Base-by-base conservation (phyloP, 176 grass and related monocot genomes). In the Paspalum vaginatum region DNA sequence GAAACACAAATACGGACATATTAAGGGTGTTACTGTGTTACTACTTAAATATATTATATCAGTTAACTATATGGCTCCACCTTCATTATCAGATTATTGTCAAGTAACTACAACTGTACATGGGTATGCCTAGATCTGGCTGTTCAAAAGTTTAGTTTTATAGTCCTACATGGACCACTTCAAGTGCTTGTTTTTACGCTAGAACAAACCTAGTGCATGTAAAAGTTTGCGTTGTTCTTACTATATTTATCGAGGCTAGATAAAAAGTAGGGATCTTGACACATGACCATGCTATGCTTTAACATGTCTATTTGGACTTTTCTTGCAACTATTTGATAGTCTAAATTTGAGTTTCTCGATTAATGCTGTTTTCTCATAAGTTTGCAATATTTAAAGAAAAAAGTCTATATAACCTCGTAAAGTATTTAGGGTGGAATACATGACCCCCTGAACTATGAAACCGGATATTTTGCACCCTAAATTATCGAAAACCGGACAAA, bases 51-150 rank as follows among this genome's bases (percentile, higher is more conserved):
- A n/a, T n/a, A n/a, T 10, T 55, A 11, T 79, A 68, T 24, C 25
- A 54, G 32, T 55, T 11, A 41, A 68, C 12, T 11, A 68, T 20
- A 18, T 25, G 0, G 41, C 17, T 45, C 15, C 14, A 5, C 68
- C 32, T 32, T 32, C 32, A 32, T 32, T 69, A 14, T 50, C 51
- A 80, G n/a, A 57, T 80, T 69, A 20, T 7, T 25, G 49, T 25
- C 38, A 68, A 67, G 20, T 41, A 52, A 21, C 32, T 66, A 25
- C 17, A 52, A 20, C 38, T 50, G 16, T 26, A 78, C 14, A 15
- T 64, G 44, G 25, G 59, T 47, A 41, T 78, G 26, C 59, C 60
- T 79, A 14, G 47, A 79, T 54, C 45, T 79, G 17, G 45, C 25
- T 11, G 22, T 77, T 62, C 2, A 16, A 16, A 77, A 20, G 9